phyloP scores from a whole-genome alignment of 345 rosid species.

The Eucalyptus grandis region DNA sequence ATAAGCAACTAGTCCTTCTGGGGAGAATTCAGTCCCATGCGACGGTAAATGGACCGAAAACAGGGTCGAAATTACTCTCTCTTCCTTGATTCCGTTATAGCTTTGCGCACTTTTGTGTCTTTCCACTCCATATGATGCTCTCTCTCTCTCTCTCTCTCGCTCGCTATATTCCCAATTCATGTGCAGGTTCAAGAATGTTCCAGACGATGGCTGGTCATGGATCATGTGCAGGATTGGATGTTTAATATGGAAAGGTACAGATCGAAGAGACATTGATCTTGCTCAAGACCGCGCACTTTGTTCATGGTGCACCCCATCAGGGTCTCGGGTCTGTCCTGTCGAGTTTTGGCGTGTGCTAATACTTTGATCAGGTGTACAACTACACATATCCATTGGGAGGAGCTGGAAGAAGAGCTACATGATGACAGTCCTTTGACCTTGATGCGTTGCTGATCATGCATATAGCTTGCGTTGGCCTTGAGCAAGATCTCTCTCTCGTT shows the following conservation, averaged over 20 bases:
- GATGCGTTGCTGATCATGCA: slow-evolving; percentile 6
- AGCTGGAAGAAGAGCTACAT: background rate
- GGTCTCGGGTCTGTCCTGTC: background rate
- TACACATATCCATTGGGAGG: background rate
- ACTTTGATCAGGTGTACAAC: background rate
- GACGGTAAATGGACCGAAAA: background rate
- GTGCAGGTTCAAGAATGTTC: background rate
- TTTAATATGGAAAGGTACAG: background rate
- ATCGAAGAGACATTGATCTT: background rate
- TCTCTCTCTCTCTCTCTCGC: background rate
- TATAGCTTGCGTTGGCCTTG: background rate
- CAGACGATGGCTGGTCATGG: background rate
- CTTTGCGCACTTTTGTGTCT: background rate
- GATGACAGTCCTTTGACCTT: background rate
- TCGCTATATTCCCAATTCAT: background rate
- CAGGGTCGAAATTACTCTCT: background rate
- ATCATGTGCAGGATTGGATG: background rate
- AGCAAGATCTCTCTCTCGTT: background rate
- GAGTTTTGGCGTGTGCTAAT: background rate
- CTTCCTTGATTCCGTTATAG: background rate
- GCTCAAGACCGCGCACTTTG: slow-evolving; percentile 13
- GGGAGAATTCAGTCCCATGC: background rate
- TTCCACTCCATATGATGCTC: background rate
- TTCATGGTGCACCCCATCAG: slow-evolving; percentile 1
- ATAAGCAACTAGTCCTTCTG: background rate